phyloP scores from a whole-genome alignment of 495 filamentous ascomycete species.

The Penicillium manginii region DNA sequence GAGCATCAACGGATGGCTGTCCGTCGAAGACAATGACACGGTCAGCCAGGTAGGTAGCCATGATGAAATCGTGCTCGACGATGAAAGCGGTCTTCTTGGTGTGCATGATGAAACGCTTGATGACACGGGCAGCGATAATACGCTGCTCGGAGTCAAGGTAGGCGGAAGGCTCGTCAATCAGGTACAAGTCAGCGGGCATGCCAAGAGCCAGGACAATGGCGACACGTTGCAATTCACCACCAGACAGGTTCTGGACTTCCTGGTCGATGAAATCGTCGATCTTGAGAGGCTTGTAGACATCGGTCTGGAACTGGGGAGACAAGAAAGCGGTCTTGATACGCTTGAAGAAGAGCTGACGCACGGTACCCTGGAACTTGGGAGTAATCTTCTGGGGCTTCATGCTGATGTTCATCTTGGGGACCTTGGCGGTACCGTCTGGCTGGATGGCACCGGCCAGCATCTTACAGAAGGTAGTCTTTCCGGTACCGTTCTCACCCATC shows the following conservation, averaged over 20 bases:
- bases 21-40: constrained; percentile 99
- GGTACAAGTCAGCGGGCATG: constrained; percentile 95
- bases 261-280: constrained; percentile 99
- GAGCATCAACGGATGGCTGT: constrained; percentile 82
- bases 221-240: constrained; percentile 98
- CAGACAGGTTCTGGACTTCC: constrained; percentile 97
- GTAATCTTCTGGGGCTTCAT: constrained; percentile 99
- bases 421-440: constrained; percentile 73
- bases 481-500: constrained; percentile 98
- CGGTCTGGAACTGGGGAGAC: constrained; percentile 96
- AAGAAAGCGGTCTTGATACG: constrained; percentile 97
- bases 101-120: constrained; percentile 99
- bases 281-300: constrained; percentile 98
- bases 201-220: constrained; percentile 96
- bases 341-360: constrained; percentile 93
- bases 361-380: constrained; percentile 95
- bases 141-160: constrained; percentile 99
- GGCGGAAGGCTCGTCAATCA: constrained; percentile 94
- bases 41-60: constrained; percentile 96
- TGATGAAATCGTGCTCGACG: constrained; percentile 99
- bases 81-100: constrained; percentile 99
- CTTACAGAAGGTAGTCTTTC: constrained; percentile 97
- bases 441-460: constrained; percentile 92
- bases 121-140: constrained; percentile 94
- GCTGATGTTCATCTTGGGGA: constrained; percentile 94